Conservation (phyloP, 2,329 filamentous ascomycete genomes). For the Dactylonectria macrodidyma region DNA sequence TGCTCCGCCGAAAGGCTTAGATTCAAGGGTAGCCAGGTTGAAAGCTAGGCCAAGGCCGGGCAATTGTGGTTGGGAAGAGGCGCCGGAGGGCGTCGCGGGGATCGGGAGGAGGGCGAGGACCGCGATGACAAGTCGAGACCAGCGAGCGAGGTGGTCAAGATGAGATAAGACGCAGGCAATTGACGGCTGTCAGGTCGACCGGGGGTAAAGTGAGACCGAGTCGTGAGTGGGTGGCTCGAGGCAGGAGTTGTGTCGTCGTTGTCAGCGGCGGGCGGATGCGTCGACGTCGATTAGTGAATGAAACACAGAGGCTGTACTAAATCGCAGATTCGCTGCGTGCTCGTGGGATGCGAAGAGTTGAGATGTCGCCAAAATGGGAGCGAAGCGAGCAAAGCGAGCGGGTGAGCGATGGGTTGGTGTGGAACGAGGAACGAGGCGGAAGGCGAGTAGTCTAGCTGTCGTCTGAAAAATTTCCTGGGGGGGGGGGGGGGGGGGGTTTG, state of each 20-base stretch:
- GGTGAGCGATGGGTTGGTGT: constrained; percentile 6
- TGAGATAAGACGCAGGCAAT: constrained; percentile 40
- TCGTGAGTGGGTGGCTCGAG: constrained; percentile 9
- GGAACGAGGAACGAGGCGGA: constrained; percentile 26
- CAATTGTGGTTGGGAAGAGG: constrained; percentile 36
- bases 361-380: constrained; percentile 1
- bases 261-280: neutral
- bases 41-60: constrained; percentile 51
- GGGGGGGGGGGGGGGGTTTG: constrained; percentile 30
- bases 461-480: constrained; percentile 53
- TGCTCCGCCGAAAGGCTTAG: constrained; percentile 73
- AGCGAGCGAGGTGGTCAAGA: constrained; percentile 34
- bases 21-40: constrained; percentile 76
- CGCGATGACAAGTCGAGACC: constrained; percentile 30
- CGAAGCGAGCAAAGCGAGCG: constrained; percentile 10
- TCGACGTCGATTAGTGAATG: neutral
- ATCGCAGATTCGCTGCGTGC: neutral
- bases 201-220: constrained; percentile 16
- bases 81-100: constrained; percentile 28
- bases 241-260: constrained; percentile 6
- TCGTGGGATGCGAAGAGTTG: neutral
- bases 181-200: constrained; percentile 37
- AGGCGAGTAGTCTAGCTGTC: constrained; percentile 30
- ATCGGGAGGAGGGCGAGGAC: constrained; percentile 10
- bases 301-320: neutral